These are phyloP conservation scores for Spongospora subterranea DNA, from an alignment of 208 protist genomes.

Conservation along the genomic window DNA sequence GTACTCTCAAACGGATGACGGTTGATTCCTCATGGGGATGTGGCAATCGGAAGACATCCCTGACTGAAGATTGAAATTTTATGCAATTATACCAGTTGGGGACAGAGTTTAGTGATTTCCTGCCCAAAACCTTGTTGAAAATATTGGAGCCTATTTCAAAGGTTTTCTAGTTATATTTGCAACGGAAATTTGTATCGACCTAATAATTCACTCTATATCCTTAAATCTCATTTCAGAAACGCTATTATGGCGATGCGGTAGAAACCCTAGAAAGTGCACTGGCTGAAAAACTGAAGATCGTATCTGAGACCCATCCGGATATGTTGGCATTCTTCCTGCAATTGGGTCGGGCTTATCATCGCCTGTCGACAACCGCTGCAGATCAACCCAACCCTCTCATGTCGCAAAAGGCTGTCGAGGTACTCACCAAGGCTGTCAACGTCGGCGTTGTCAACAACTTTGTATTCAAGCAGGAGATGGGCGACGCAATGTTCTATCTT, in stretches of 20 bases:
- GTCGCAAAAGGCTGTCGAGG: background rate
- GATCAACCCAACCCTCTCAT: background rate
- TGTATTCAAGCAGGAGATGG: conserved; percentile 50
- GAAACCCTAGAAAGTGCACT: background rate
- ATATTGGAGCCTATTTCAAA: too few species aligned
- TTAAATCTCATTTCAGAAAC: background rate
- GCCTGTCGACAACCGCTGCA: background rate
- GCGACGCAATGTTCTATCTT: conserved; percentile 21
- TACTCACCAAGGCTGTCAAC: conserved; percentile 16
- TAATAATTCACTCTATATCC: too few species aligned
- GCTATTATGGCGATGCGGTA: conserved; percentile 34
- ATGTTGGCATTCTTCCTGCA: conserved; percentile 39
- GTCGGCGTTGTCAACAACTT: conserved; percentile 34
- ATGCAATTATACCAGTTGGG: too few species aligned
- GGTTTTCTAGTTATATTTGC: too few species aligned
- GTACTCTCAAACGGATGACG: background rate
- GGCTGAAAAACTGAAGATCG: background rate
- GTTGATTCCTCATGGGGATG: too few species aligned
- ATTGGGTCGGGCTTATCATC: conserved; percentile 2
- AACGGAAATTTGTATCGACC: too few species aligned
- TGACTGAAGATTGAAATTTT: too few species aligned
- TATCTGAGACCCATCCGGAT: conserved; percentile 1
- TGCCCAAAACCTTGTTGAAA: too few species aligned
- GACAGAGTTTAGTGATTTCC: too few species aligned
- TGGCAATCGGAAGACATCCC: too few species aligned